Evolutionary conservation across 2,329 filamentous ascomycete species (phyloP).

Genomic region (Thielaviopsis euricoi): DNA sequence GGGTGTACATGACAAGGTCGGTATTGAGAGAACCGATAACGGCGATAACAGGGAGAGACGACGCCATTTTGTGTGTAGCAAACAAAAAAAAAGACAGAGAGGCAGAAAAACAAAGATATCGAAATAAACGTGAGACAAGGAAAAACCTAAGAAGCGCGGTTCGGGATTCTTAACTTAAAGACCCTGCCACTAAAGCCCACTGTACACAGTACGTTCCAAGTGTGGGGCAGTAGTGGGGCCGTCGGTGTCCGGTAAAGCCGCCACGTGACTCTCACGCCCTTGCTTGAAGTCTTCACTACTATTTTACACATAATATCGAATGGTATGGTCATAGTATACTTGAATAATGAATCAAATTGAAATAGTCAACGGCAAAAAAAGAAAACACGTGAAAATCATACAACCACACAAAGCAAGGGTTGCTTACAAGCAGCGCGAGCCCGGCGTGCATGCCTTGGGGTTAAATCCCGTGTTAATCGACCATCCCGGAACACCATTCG

Average conservation of each 20-base stretch:
- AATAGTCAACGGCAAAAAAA: background rate
- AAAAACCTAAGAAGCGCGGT: background rate
- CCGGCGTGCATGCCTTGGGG: background rate
- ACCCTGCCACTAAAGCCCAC: background rate
- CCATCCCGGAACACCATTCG: background rate
- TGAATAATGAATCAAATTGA: too few species aligned
- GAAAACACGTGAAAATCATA: background rate
- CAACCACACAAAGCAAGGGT: background rate
- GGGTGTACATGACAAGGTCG: slow-evolving; percentile 53
- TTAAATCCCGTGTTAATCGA: background rate
- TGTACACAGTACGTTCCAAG: background rate
- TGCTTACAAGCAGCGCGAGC: background rate
- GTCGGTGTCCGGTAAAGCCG: background rate
- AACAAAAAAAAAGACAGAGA: background rate
- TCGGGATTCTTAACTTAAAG: background rate
- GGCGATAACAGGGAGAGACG: slow-evolving; percentile 30
- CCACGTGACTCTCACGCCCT: background rate
- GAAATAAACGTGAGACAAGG: background rate
- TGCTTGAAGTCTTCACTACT: background rate
- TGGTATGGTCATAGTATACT: too few species aligned
- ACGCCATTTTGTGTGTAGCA: background rate
- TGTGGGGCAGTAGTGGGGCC: background rate
- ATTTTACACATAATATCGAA: too few species aligned
- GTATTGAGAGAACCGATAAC: slow-evolving; percentile 59
- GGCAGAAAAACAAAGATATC: background rate